Conservation (phyloP, 768 basidiomycete species). For the Boletus pseudo-olivaceus region DNA sequence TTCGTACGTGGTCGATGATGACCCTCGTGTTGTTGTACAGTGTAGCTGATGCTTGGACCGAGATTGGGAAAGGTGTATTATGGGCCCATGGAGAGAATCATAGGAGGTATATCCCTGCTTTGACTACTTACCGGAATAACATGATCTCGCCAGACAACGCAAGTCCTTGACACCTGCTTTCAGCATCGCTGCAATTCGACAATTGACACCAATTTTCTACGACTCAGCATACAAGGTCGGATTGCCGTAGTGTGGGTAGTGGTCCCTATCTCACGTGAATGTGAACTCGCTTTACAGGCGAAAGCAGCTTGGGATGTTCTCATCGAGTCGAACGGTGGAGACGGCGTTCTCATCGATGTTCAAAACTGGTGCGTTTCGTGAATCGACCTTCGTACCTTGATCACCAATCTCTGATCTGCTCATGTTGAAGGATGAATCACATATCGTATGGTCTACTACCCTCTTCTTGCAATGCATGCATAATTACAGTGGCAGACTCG, state of each 20-base stretch:
- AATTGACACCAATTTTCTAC: slow-evolving; percentile 37
- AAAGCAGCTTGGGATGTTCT: slow-evolving; percentile 26
- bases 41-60: neutral
- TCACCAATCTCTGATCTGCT: neutral
- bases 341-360: slow-evolving; percentile 32
- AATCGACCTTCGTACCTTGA: too few species aligned
- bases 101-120: slow-evolving; percentile 29
- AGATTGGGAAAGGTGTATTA: slow-evolving; percentile 31
- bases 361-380: slow-evolving; percentile 27
- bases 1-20: neutral
- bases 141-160: slow-evolving; percentile 28
- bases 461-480: neutral
- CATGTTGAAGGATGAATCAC: neutral
- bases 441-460: neutral
- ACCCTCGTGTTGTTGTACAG: neutral
- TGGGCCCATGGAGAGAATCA: slow-evolving; percentile 42
- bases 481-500: neutral
- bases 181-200: slow-evolving; percentile 36
- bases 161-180: slow-evolving; percentile 38
- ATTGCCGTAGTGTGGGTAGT: neutral
- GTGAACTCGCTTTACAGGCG: too few species aligned
- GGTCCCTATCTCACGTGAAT: neutral
- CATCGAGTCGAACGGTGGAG: slow-evolving; percentile 14
- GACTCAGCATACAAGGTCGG: slow-evolving; percentile 31
- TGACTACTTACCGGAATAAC: too few species aligned